Base-by-base conservation (phyloP, 176 grass and related monocot genomes). In the Chrysopogon serrulatus region DNA sequence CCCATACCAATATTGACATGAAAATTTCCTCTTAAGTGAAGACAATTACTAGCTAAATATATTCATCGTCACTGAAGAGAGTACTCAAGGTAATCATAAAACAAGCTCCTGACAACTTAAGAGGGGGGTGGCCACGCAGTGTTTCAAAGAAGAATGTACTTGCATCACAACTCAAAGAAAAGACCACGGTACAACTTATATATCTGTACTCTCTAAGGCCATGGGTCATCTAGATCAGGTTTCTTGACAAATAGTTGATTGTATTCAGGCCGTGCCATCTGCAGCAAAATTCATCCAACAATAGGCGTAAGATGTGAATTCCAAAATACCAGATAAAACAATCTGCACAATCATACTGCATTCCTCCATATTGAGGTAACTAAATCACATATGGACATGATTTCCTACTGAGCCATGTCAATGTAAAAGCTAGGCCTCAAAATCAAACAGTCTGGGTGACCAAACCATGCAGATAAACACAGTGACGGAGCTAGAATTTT, bases 181-280 rank as follows among this genome's bases (percentile, higher is more conserved):
- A 27, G 35, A 17, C 16, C 68, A 59, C 62, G 57, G 37, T 79
- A 66, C 9, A 36, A 28, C 53, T 36, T 54, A 65, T 28, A 45
- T 36, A 86, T 78, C 61, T 31, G 30, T 78, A 68, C 61, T 37
- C 70, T 80, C 80, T 94, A 94, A 74, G 76, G 84, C 92, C 92
- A 91, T 36, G 32, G 17, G 43, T 82, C 84, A 65, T 87, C 83
- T 35, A 60, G 77, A 45, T 86, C 89, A 15, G 89, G 92, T 67
- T 87, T 94, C 80, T 89, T 91, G 71, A 94, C 84, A 41, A 94
- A 94, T 6, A 94, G 39, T 34, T 84, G 67, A 47, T 89, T 91
- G 92, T 89, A 89, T 1, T 94, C 41, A 47, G 89, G 92, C 1
- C 77, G 89, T 41, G 92, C 87, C 82, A 83, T 94, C 92, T 94